Base-by-base conservation (phyloP, 352 stramenopile species). In the Aphanomyces cochlioides region DNA sequence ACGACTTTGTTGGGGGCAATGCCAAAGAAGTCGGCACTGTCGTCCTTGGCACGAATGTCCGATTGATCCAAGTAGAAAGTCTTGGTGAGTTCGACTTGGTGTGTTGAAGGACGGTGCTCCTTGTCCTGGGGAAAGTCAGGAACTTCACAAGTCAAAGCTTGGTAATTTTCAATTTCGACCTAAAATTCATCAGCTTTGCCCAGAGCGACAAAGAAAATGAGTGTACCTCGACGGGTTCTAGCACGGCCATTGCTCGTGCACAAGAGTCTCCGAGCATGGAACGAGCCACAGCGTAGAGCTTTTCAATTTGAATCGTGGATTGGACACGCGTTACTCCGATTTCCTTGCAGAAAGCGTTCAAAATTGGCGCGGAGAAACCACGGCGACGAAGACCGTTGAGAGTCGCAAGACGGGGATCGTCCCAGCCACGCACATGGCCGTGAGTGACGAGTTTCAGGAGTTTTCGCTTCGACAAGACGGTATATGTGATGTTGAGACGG, bases 401-500 rank as follows among this genome's bases (percentile, higher is more conserved):
- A 19, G 97, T 99, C 34, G 93, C 92, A 88, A 99, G 98, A 53
- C 98, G 90, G 45, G 97, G 97, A 80, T 99, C 98, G 76, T 93
- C 85, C 87, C 85, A 95, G 56, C 95, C 95, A 70, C 84, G 87
- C 39, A 98, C 95, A 63, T 82, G 87, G 45, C 88, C 87, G 67
- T 90, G 83, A 89, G 90, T 98, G 88, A 99, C 79, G 40, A 99
- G 87, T 78, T 99, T 98, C 54, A 99, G 81, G 47, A 99, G 81
- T 78, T 98, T 98, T 63, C 98, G 90, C 86, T 99, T 99, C 47
- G 91, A 98, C 36, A 99, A 85, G 53, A 99, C 96, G 21, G 96
- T 99, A 82, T 98, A 98, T 39, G 96, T 97, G 75, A 99, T 95
- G 63, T 98, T 98, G 13, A 99, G 86, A 36, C 98, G 84, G 5